These are phyloP conservation scores for Cylindrotheca closterium DNA, from an alignment of 108 stramenopile genomes.

Conservation along the genomic window DNA sequence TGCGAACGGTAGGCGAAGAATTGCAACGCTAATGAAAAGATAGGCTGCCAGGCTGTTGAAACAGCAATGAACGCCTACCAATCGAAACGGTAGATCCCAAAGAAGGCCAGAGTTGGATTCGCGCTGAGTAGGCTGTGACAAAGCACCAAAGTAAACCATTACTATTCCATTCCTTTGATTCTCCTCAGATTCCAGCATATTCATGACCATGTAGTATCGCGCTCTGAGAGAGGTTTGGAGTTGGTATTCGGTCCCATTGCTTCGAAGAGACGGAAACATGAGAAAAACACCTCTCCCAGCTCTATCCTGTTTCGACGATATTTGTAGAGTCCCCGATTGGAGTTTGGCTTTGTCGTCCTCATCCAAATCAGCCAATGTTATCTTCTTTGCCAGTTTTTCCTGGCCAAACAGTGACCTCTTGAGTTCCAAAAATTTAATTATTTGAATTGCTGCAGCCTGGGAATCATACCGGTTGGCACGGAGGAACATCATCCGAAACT, in stretches of 20 bases:
- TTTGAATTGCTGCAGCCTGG: constrained; percentile 13
- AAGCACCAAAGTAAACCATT: too few species aligned
- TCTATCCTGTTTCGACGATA: constrained; percentile 25
- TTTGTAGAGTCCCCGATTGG: constrained; percentile 6
- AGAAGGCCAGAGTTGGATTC: too few species aligned
- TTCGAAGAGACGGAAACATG: background rate
- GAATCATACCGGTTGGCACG: constrained; percentile 14
- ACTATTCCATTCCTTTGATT: background rate
- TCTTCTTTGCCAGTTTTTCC: background rate
- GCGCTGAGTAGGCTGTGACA: too few species aligned
- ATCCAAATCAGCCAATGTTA: constrained; percentile 7
- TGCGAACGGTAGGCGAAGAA: too few species aligned
- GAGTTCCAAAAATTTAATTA: constrained; percentile 12
- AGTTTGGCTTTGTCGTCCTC: constrained; percentile 3
- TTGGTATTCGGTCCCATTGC: background rate
- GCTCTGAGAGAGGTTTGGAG: background rate
- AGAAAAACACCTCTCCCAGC: constrained; percentile 30
- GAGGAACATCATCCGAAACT: constrained; percentile 28
- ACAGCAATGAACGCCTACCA: too few species aligned
- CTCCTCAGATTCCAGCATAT: background rate
- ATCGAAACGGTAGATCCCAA: too few species aligned
- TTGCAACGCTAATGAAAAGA: too few species aligned
- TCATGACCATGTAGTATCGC: background rate
- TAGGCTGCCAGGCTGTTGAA: too few species aligned
- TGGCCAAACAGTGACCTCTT: constrained; percentile 16